Conservation (phyloP, 345 rosid species). For the Sisymbrium altissimum region DNA sequence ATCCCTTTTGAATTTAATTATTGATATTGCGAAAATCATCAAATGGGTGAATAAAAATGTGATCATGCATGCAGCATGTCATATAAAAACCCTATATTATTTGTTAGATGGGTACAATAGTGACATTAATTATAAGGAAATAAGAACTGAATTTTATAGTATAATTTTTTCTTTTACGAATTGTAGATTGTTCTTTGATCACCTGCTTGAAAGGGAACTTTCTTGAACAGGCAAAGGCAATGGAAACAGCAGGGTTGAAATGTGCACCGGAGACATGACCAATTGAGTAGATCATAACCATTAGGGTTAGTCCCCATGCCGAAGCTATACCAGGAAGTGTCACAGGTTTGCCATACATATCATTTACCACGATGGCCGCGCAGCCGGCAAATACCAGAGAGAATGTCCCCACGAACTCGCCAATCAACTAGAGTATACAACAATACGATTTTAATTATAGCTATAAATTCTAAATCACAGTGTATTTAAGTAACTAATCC, state of each 20-base stretch:
- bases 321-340: conserved; percentile 39
- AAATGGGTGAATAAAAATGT: background rate
- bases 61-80: background rate
- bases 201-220: conserved; percentile 38
- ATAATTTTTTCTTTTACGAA: too few species aligned
- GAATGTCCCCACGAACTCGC: conserved; percentile 51
- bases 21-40: background rate
- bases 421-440: conserved; percentile 27
- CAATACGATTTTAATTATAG: background rate
- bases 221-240: conserved; percentile 37
- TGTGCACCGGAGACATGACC: conserved; percentile 60
- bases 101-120: too few species aligned
- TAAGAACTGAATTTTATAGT: background rate
- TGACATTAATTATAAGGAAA: background rate
- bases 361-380: conserved; percentile 32
- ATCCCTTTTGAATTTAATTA: too few species aligned
- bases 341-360: conserved; percentile 28
- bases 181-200: background rate
- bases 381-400: conserved; percentile 42
- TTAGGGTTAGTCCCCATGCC: conserved; percentile 41
- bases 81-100: background rate
- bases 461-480: background rate
- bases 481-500: background rate
- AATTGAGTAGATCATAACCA: conserved; percentile 38
- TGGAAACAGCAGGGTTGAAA: conserved; percentile 53